Percentiles rank a stretch among this genome's conserved stretches.
Evolutionary conservation across 116 monocot genomes (phyloP).

Genomic region (Iris pallida): DNA sequence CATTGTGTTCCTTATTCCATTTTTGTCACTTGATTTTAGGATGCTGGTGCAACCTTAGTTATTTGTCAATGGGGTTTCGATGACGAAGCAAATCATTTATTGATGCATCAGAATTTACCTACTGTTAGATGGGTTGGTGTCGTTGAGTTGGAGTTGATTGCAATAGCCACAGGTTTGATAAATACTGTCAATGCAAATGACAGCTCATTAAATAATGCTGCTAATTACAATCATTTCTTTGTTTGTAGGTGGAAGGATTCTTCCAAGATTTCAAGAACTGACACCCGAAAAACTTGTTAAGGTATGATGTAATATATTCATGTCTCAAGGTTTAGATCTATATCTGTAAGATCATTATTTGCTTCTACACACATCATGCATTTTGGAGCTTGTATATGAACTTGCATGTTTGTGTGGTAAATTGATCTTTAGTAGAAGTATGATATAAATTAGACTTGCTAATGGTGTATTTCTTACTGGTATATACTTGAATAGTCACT

Average conservation of each 20-base stretch:
- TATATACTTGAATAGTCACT: too few species aligned
- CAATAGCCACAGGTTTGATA: conserved; percentile 84
- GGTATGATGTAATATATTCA: conserved; percentile 25
- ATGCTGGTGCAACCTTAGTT: conserved; percentile 91
- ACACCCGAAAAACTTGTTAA: conserved; percentile 87
- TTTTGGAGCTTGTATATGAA: too few species aligned
- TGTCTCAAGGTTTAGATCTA: too few species aligned
- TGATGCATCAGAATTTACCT: conserved; percentile 93
- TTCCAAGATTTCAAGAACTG: conserved; percentile 94
- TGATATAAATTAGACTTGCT: too few species aligned
- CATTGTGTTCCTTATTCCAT: too few species aligned
- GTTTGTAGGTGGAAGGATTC: conserved; percentile 81
- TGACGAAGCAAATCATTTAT: conserved; percentile 95
- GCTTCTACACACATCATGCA: too few species aligned
- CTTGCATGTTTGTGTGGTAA: too few species aligned
- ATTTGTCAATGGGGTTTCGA: conserved; percentile 99
- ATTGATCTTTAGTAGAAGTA: too few species aligned
- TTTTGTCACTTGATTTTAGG: conserved; percentile 30
- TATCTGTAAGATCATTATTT: too few species aligned
- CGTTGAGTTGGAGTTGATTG: conserved; percentile 96
- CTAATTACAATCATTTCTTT: background rate
- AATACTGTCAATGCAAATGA: background rate
- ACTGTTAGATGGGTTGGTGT: conserved; percentile 99
- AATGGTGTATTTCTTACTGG: too few species aligned
- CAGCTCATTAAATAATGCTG: background rate